Evolutionary conservation across 768 basidiomycete species (phyloP).

Genomic region (Lactarius trivialis): DNA sequence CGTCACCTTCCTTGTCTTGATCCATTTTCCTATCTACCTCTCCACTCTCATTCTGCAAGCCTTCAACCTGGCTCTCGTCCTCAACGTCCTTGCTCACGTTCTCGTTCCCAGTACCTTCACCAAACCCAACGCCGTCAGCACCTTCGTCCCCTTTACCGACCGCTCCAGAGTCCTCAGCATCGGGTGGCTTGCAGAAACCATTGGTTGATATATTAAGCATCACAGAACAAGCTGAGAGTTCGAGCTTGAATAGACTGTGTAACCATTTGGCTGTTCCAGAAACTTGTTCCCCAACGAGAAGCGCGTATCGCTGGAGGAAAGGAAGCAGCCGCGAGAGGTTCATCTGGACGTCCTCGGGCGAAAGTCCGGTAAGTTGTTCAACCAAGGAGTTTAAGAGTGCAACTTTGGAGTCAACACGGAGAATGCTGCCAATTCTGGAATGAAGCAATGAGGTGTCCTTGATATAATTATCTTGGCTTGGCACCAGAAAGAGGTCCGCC

Average conservation of each 20-base stretch:
- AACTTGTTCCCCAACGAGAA: conserved; percentile 55
- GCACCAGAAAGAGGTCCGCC: conserved; percentile 28
- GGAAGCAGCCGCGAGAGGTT: conserved; percentile 51
- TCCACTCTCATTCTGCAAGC: conserved; percentile 61
- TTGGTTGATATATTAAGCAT: conserved; percentile 68
- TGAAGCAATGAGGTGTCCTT: conserved; percentile 40
- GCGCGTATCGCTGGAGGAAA: conserved; percentile 62
- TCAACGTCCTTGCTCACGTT: conserved; percentile 93
- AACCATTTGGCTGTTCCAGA: conserved; percentile 54
- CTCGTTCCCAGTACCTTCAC: conserved; percentile 77
- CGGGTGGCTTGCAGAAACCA: conserved; percentile 90
- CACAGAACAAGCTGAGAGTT: conserved; percentile 68
- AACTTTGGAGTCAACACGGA: conserved; percentile 42
- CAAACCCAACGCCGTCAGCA: conserved; percentile 77
- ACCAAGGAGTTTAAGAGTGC: conserved; percentile 38
- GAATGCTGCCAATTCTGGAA: conserved; percentile 40
- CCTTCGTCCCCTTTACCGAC: conserved; percentile 43
- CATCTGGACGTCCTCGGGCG: conserved; percentile 30
- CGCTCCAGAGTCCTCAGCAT: conserved; percentile 49
- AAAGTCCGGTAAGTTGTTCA: conserved; percentile 32
- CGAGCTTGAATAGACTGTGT: conserved; percentile 77
- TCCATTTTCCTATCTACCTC: conserved; percentile 16
- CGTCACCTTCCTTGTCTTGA: conserved; percentile 51
- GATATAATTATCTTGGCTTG: conserved; percentile 44
- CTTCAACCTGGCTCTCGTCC: conserved; percentile 95